These are phyloP conservation scores for Coemansia sp. DNA, from an alignment of 192 early-diverging fungal genomes.

Conservation along the genomic window DNA sequence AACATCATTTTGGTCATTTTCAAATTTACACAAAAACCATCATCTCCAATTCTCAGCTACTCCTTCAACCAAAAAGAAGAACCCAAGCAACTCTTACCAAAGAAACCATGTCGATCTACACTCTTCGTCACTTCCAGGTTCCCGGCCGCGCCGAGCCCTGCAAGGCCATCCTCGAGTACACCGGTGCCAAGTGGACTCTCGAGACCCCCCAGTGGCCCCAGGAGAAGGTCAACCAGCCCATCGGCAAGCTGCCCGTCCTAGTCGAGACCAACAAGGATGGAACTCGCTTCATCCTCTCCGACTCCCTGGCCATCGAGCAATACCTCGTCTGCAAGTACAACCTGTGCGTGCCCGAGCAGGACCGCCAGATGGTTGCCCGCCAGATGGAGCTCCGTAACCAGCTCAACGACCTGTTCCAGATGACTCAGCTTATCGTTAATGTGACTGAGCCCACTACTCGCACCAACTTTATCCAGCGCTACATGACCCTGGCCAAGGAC, in stretches of 20 bases:
- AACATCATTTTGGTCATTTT: neutral
- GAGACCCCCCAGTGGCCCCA: slow-evolving; percentile 41
- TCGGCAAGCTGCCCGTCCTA: slow-evolving; percentile 56
- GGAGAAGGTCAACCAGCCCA: slow-evolving; percentile 45
- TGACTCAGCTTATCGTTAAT: neutral
- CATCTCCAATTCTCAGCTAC: neutral
- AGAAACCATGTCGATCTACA: slow-evolving; percentile 1
- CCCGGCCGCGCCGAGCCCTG: slow-evolving; percentile 25
- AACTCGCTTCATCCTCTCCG: slow-evolving; percentile 31
- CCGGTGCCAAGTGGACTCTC: slow-evolving; percentile 29
- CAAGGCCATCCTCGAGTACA: slow-evolving; percentile 40
- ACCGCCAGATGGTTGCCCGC: slow-evolving; percentile 22
- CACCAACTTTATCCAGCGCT: slow-evolving; percentile 4
- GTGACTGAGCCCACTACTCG: neutral
- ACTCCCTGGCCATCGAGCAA: slow-evolving; percentile 51
- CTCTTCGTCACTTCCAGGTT: slow-evolving; percentile 33
- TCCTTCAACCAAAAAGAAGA: neutral
- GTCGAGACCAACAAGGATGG: slow-evolving; percentile 35
- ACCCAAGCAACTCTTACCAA: neutral
- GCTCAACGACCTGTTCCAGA: slow-evolving; percentile 8
- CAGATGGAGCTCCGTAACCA: slow-evolving; percentile 28
- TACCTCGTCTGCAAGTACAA: slow-evolving; percentile 50
- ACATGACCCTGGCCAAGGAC: slow-evolving; percentile 10
- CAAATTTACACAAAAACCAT: neutral
- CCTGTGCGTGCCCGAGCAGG: slow-evolving; percentile 15